Percentiles rank a stretch among this genome's conserved stretches.
Evolutionary conservation across 2,329 filamentous ascomycete species (phyloP).

Genomic region (Paraphaeosphaeria sporulosa): DNA sequence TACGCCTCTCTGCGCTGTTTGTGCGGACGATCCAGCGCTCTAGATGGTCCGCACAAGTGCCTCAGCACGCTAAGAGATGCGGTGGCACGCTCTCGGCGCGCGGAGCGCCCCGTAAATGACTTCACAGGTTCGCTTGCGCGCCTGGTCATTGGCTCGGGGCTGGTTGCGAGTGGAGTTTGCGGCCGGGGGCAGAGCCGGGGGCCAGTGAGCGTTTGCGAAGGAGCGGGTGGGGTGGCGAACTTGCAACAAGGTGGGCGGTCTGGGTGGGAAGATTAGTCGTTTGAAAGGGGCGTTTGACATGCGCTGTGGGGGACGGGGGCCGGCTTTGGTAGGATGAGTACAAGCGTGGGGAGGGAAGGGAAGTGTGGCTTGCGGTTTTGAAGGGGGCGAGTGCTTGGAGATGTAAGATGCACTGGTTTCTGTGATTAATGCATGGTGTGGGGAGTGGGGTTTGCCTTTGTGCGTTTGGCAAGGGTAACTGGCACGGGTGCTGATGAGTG

Average conservation of each 20-base stretch:
- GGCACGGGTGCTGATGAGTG: no score
- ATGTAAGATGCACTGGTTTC: no score
- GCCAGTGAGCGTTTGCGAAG: background rate
- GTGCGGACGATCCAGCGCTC: slow-evolving; percentile 2
- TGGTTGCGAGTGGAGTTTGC: background rate
- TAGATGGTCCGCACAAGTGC: slow-evolving; percentile 11
- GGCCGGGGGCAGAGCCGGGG: background rate
- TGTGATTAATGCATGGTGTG: no score
- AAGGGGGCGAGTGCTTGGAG: no score
- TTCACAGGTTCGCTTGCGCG: background rate
- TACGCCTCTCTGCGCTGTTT: slow-evolving; percentile 1
- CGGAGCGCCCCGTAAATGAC: background rate
- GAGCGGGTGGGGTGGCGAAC: background rate
- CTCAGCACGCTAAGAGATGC: background rate
- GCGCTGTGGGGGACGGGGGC: background rate
- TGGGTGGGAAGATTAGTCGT: background rate
- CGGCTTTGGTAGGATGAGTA: no score
- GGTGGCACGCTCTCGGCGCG: background rate
- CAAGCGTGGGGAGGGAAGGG: no score
- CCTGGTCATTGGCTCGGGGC: background rate
- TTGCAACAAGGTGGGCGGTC: background rate
- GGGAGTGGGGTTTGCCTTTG: no score
- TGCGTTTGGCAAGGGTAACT: no score
- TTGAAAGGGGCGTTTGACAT: background rate
- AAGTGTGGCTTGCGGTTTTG: no score